phyloP scores from a whole-genome alignment of 176 grass and related monocot genomes.

The Carex pumila region DNA sequence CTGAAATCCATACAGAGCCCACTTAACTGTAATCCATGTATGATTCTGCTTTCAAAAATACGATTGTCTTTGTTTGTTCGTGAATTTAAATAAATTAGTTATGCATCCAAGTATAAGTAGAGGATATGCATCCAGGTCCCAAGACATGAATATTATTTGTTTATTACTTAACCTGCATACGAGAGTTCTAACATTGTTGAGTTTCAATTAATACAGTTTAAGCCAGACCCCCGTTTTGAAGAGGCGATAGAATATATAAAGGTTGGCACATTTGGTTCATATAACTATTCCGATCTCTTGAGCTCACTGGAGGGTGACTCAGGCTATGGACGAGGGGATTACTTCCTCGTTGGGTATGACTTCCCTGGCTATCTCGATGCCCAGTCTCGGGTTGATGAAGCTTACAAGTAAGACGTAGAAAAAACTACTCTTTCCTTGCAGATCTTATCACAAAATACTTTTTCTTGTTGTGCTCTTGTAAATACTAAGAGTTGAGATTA shows the following conservation, averaged over 20 bases:
- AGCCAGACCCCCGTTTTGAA: conserved; percentile 88
- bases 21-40: neutral
- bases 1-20: neutral
- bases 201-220: conserved; percentile 55
- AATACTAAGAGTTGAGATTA: neutral
- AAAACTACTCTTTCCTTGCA: neutral
- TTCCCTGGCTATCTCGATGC: conserved; percentile 91
- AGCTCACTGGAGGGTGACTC: conserved; percentile 90
- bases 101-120: neutral
- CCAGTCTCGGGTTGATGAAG: conserved; percentile 67
- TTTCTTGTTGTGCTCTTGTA: conserved; percentile 5
- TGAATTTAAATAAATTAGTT: neutral
- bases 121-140: neutral
- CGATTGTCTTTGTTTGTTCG: neutral
- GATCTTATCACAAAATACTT: neutral
- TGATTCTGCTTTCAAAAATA: neutral
- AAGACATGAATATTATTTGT: neutral
- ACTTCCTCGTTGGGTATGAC: conserved; percentile 98
- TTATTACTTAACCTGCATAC: neutral
- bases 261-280: conserved; percentile 69
- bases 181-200: conserved; percentile 21
- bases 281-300: conserved; percentile 78
- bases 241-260: conserved; percentile 81
- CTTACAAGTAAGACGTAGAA: conserved; percentile 74
- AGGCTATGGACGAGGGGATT: conserved; percentile 91